Percentiles rank a stretch among this genome's conserved stretches.
Evolutionary conservation across 208 protist genomes (phyloP).

Genomic region (Leishmania gerbilli): DNA sequence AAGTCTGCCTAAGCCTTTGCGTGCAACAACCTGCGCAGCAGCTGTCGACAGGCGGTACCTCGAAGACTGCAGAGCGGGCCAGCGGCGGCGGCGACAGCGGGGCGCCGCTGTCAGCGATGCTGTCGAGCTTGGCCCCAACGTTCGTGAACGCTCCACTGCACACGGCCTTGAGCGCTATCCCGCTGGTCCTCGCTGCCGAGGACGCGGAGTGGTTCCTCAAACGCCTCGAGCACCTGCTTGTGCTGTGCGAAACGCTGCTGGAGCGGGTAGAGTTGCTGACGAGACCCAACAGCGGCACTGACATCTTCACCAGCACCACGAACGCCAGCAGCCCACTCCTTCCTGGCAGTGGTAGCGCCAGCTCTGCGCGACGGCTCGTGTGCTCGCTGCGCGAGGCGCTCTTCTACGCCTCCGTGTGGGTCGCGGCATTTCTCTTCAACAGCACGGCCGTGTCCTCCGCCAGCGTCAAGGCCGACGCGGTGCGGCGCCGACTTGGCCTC

Average conservation of each 20-base stretch:
- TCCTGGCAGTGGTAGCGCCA: neutral
- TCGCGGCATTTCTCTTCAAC: conserved; percentile 35
- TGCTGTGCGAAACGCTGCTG: conserved; percentile 28
- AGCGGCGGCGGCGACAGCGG: neutral
- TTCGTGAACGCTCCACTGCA: conserved; percentile 66
- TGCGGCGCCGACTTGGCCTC: conserved; percentile 30
- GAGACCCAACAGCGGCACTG: neutral
- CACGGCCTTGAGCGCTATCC: conserved; percentile 72
- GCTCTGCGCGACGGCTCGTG: conserved; percentile 17
- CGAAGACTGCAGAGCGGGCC: neutral
- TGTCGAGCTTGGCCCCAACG: conserved; percentile 27
- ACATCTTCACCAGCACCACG: neutral
- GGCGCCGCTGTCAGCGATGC: conserved; percentile 6
- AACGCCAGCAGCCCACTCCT: neutral
- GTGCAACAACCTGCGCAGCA: conserved; percentile 1
- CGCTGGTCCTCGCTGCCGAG: conserved; percentile 52
- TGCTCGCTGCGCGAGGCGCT: conserved; percentile 28
- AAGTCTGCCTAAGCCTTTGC: conserved; percentile 23
- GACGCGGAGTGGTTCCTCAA: conserved; percentile 70
- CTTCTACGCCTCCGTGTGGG: conserved; percentile 34
- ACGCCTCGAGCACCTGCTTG: conserved; percentile 48
- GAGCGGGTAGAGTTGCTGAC: conserved; percentile 7
- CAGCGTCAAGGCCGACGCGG: conserved; percentile 20
- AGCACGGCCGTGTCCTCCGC: conserved; percentile 28
- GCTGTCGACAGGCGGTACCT: neutral